phyloP scores from a whole-genome alignment of 106 monocot species.

The Acorus calamus region DNA sequence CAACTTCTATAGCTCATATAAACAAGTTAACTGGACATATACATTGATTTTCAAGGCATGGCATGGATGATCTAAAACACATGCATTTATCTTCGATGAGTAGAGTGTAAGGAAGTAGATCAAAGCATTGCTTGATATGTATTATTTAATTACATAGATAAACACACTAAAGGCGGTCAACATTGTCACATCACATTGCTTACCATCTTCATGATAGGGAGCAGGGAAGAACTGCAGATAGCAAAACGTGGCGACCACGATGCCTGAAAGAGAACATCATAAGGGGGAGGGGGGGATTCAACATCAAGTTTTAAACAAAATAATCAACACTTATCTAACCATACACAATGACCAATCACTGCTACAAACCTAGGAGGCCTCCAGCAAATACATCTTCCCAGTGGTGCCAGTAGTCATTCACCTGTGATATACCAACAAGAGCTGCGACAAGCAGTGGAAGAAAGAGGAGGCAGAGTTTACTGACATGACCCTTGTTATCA shows the following conservation, averaged over 20 bases:
- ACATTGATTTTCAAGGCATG: no score
- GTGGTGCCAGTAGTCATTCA: conserved; percentile 26
- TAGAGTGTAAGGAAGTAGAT: no score
- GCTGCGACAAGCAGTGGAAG: conserved; percentile 13
- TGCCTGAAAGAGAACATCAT: conserved; percentile 1
- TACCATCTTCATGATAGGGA: conserved; percentile 12
- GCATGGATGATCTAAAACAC: no score
- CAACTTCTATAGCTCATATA: no score
- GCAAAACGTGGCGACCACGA: conserved; percentile 7
- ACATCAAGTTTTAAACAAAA: background rate
- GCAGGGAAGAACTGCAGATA: conserved; percentile 17
- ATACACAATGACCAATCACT: background rate
- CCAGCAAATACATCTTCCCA: conserved; percentile 33
- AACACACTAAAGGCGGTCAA: background rate
- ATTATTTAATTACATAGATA: background rate
- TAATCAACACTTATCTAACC: background rate
- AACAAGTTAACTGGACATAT: no score
- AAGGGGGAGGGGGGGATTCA: background rate
- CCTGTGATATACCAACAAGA: conserved; percentile 15
- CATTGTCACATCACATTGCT: background rate
- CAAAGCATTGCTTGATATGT: no score
- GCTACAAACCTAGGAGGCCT: conserved; percentile 18
- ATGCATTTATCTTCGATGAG: no score
- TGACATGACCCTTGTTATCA: conserved; percentile 13
- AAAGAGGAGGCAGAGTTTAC: conserved; percentile 19